Evolutionary conservation across 2,329 filamentous ascomycete species (phyloP).

Genomic region (Stagonosporopsis vannaccii): DNA sequence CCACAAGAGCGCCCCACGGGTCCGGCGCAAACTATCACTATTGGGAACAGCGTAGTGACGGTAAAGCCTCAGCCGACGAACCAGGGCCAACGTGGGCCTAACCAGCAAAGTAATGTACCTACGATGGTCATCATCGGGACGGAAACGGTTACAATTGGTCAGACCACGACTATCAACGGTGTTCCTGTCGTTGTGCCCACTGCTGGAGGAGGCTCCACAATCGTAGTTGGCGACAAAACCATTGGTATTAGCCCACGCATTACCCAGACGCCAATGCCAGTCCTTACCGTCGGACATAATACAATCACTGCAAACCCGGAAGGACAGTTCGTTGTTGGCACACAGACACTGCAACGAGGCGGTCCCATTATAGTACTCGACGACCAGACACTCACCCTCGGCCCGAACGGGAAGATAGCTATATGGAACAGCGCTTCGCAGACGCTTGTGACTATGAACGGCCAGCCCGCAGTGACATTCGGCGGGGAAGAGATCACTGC

Average conservation of each 20-base stretch:
- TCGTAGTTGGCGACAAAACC: conserved; percentile 42
- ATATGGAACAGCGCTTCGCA: conserved; percentile 47
- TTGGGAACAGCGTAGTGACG: conserved; percentile 30
- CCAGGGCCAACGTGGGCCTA: conserved; percentile 19
- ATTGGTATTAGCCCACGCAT: conserved; percentile 30
- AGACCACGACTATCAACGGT: conserved; percentile 42
- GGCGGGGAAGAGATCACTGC: conserved; percentile 30
- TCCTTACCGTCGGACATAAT: conserved; percentile 36
- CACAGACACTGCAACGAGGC: conserved; percentile 44
- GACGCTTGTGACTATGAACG: conserved; percentile 31
- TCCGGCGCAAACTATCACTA: conserved; percentile 24
- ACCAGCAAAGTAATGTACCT: conserved; percentile 19
- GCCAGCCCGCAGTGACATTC: conserved; percentile 30
- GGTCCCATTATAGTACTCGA: conserved; percentile 47
- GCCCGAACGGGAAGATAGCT: conserved; percentile 46
- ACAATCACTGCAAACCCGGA: conserved; percentile 42
- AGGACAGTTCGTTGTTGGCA: conserved; percentile 45
- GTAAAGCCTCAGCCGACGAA: conserved; percentile 26
- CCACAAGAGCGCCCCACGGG: conserved; percentile 13
- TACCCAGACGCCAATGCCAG: conserved; percentile 21
- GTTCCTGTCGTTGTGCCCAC: conserved; percentile 38
- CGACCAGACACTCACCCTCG: conserved; percentile 46
- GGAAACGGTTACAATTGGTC: conserved; percentile 39
- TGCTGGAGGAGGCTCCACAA: conserved; percentile 27
- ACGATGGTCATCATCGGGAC: conserved; percentile 35